Conservation (phyloP, 345 rosid genomes). For the Hibiscus mutabilis region DNA sequence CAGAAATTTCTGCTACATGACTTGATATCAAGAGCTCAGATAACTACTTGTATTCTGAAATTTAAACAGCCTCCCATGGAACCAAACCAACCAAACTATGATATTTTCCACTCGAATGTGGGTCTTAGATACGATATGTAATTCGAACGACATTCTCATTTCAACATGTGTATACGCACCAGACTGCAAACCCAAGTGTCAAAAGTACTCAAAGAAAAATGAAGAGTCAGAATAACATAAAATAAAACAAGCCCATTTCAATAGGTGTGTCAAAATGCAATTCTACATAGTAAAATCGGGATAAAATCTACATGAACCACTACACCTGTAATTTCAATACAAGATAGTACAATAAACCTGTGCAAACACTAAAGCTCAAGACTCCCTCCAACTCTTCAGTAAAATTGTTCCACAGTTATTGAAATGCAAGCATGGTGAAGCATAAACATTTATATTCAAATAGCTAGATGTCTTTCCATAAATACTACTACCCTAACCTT, state of each 20-base stretch:
- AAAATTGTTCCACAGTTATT: neutral
- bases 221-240: no score
- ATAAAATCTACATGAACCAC: neutral
- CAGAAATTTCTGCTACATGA: no score
- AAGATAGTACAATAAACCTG: neutral
- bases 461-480: neutral
- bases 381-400: neutral
- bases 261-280: neutral
- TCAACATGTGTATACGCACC: no score
- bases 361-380: neutral
- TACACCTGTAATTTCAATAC: neutral
- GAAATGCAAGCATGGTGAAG: neutral
- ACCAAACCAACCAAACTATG: no score
- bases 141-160: no score
- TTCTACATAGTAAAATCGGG: neutral
- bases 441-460: neutral
- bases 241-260: neutral
- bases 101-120: no score
- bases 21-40: no score
- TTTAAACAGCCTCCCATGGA: no score
- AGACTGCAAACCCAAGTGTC: neutral
- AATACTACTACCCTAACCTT: constrained; percentile 18
- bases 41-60: no score
- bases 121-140: no score
- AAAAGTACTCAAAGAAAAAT: neutral